These are phyloP conservation scores for Aspergillus sp. DNA, from an alignment of 2,329 filamentous ascomycete genomes.

Conservation along the genomic window DNA sequence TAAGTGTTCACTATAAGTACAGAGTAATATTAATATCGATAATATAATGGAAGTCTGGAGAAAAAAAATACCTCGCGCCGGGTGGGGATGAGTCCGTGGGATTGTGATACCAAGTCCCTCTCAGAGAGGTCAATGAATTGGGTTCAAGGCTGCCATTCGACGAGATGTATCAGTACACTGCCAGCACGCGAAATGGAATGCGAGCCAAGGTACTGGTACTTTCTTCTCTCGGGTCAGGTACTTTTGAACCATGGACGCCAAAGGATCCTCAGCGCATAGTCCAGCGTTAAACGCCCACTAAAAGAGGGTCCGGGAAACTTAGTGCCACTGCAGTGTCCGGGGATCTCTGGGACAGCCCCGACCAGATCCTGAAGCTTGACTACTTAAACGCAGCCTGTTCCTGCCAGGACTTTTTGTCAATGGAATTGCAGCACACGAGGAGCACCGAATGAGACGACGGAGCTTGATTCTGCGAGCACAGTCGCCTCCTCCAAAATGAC, in stretches of 20 bases:
- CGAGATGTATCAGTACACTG: constrained; percentile 1
- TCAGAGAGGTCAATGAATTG: background rate
- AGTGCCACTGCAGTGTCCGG: background rate
- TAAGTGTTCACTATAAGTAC: background rate
- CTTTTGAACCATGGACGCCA: constrained; percentile 1
- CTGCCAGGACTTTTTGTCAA: background rate
- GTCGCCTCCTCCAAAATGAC: background rate
- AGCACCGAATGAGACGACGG: background rate
- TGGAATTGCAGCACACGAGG: too few relatives aligned
- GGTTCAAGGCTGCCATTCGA: background rate
- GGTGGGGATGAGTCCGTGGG: background rate
- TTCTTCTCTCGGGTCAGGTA: background rate
- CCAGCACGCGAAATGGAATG: background rate
- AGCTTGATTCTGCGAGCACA: background rate
- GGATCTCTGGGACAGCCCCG: background rate
- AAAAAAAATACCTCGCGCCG: too few relatives aligned
- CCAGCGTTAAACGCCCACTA: background rate
- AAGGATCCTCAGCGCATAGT: background rate
- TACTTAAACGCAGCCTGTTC: background rate
- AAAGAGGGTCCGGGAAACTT: background rate
- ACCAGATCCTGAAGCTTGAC: background rate
- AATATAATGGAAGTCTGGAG: background rate
- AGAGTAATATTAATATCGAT: constrained; percentile 1
- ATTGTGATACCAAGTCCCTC: background rate
- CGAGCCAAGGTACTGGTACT: constrained; percentile 6